Base-by-base conservation (phyloP, 257 asterid genomes). In the Henckelia pumila region DNA sequence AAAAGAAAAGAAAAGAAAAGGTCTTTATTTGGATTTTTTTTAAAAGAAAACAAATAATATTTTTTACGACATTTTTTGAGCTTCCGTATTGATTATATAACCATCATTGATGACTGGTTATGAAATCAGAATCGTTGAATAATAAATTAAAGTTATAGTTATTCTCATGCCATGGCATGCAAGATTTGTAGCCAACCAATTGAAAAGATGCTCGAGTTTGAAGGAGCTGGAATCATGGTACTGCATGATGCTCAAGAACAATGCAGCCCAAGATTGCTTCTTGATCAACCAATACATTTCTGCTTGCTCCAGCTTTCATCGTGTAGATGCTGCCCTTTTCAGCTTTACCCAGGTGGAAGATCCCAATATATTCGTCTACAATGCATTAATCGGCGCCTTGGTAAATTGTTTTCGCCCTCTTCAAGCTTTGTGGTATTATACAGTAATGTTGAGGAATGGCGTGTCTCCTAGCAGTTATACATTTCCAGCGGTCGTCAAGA, bases 251-350 rank as follows among this genome's bases (percentile, higher is more conserved):
- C 72, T 80, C 73, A 90, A 86, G 72, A 75, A 53, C 73, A 75
- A 78, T 67, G 58, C 84, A 24, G 63, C 74, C 55, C 85, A 83
- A 79, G 92, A 91, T 73, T 86, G 91, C 69, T 86, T 91, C 77
- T 63, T 85, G 79, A 68, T 83, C 67, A 90, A 90, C 63, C 92
- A 88, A 64, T 88, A 78, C 75, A 81, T 90, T 59, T 73, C 86
- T 16, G 82, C 90, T 28, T 89, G 88, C 76, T 80, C 95, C 83
- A 71, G 37, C 19, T 49, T 80, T 58, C 75, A 66, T 61, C n/a
- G 32, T 40, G 57, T 75, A 7, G 76, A 84, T 67, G 80, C 81
- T 62, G 86, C 96, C 5, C 8, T 64, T 65, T 71, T 74, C 28
- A 79, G 88, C 56, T 88, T 88, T 74, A 19, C 81, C 65, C 85